Evolutionary conservation across 805 yeast species (phyloP).

Genomic region (Hemisphaericaspora nanyangensis): DNA sequence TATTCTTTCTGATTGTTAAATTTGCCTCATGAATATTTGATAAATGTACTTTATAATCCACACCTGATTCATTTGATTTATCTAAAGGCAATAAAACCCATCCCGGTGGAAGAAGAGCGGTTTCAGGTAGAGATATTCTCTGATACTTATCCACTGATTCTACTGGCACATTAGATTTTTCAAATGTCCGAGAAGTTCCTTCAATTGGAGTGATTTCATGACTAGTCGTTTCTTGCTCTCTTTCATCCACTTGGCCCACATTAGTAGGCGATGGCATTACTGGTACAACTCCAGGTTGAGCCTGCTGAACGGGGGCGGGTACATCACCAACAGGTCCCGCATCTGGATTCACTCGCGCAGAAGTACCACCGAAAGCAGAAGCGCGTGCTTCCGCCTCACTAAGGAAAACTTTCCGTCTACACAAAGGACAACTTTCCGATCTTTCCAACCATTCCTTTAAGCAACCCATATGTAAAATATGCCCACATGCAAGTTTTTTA

Average conservation of each 20-base stretch:
- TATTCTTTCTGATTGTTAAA: conserved; percentile 9
- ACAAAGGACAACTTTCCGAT: conserved; percentile 90
- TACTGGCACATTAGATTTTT: not conserved
- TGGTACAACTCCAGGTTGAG: not conserved
- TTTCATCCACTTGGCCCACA: not conserved
- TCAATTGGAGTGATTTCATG: not conserved
- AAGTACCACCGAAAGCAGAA: not conserved
- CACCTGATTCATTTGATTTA: conserved; percentile 6
- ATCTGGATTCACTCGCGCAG: not conserved
- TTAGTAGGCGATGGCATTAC: not conserved
- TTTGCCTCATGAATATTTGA: conserved; percentile 16
- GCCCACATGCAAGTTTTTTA: conserved; percentile 78
- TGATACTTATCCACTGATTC: conserved; percentile 11
- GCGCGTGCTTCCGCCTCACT: not conserved
- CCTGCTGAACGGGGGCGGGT: not conserved
- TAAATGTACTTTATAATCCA: conserved; percentile 15
- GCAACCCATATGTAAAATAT: conserved; percentile 85
- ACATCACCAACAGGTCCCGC: conserved; percentile 1
- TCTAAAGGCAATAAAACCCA: conserved; percentile 27
- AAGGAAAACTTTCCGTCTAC: conserved; percentile 63
- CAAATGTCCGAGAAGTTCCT: not conserved
- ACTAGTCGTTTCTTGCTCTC: not conserved
- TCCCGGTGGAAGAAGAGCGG: conserved; percentile 27
- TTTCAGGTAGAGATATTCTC: conserved; percentile 18
- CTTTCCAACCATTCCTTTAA: conserved; percentile 90